Percentiles rank a stretch among this genome's conserved stretches.
Evolutionary conservation across 805 yeast genomes (phyloP).

Genomic region (Cyberlindnera xylosilytica): DNA sequence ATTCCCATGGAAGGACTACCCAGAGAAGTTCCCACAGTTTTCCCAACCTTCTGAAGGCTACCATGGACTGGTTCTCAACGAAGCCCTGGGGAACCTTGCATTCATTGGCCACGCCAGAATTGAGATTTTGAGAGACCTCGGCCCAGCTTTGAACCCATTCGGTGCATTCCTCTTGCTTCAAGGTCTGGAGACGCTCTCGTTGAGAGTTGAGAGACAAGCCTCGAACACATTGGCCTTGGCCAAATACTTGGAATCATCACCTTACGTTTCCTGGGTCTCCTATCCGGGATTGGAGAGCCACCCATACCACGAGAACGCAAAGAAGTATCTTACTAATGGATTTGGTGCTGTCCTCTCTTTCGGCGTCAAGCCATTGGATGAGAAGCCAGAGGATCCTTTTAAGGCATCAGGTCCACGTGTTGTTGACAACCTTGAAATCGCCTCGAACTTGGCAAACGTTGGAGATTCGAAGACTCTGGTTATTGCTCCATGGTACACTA

Average conservation of each 20-base stretch:
- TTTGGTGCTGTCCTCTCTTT: conserved; percentile 88
- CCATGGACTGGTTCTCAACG: conserved; percentile 82
- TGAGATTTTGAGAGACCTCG: conserved; percentile 87
- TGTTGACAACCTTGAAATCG: conserved; percentile 79
- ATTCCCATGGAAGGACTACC: conserved; percentile 85
- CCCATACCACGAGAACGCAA: conserved; percentile 75
- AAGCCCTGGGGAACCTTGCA: conserved; percentile 77
- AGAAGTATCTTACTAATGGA: conserved; percentile 75
- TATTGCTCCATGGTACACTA: conserved; percentile 93
- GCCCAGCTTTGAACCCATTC: conserved; percentile 86
- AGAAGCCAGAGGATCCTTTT: conserved; percentile 55
- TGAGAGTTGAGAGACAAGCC: conserved; percentile 92
- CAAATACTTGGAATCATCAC: conserved; percentile 64
- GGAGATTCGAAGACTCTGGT: conserved; percentile 96
- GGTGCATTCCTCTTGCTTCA: conserved; percentile 82
- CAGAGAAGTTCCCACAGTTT: conserved; percentile 88
- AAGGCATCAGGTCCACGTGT: conserved; percentile 76
- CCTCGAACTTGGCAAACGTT: conserved; percentile 92
- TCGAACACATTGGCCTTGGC: conserved; percentile 81
- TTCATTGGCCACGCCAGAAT: conserved; percentile 77
- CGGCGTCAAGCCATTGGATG: conserved; percentile 71
- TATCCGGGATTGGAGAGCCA: conserved; percentile 85
- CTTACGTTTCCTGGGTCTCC: conserved; percentile 83
- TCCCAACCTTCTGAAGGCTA: conserved; percentile 90
- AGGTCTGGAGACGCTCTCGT: conserved; percentile 91